These are phyloP conservation scores for Infundibulicybe gibba DNA, from an alignment of 768 basidiomycete species.

Conservation along the genomic window DNA sequence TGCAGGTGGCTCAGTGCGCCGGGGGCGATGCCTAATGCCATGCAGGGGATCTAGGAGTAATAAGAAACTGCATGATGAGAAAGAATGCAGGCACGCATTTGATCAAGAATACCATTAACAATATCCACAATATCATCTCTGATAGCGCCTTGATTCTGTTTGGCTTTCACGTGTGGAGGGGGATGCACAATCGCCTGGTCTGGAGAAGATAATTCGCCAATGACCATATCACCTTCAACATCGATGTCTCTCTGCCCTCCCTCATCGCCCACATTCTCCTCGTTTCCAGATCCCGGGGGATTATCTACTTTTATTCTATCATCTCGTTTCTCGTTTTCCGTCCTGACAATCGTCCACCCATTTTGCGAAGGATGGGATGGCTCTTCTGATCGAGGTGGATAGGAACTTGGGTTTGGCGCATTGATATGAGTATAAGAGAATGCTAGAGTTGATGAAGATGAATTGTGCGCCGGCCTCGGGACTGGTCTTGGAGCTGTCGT, in stretches of 20 bases:
- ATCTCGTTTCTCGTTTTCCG: slow-evolving; percentile 19
- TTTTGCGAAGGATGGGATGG: slow-evolving; percentile 39
- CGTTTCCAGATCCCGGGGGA: slow-evolving; percentile 6
- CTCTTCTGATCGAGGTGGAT: slow-evolving; percentile 53
- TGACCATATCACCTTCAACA: slow-evolving; percentile 71
- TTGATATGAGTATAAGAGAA: slow-evolving; percentile 81
- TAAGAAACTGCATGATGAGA: slow-evolving; percentile 21
- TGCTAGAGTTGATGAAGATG: slow-evolving; percentile 66
- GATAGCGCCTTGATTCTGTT: slow-evolving; percentile 44
- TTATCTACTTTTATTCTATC: slow-evolving; percentile 13
- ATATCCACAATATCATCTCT: slow-evolving; percentile 72
- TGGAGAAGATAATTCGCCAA: slow-evolving; percentile 53
- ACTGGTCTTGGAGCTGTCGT: slow-evolving; percentile 52
- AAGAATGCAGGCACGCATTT: slow-evolving; percentile 4
- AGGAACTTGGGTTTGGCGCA: slow-evolving; percentile 73
- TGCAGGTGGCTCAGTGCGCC: slow-evolving; percentile 32
- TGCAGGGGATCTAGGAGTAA: slow-evolving; percentile 52
- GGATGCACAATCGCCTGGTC: slow-evolving; percentile 21
- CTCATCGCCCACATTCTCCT: slow-evolving; percentile 18
- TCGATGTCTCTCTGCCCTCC: slow-evolving; percentile 50
- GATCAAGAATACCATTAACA: slow-evolving; percentile 57
- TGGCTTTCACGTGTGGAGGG: slow-evolving; percentile 32
- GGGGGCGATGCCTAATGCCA: slow-evolving; percentile 43
- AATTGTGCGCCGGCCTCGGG: slow-evolving; percentile 39
- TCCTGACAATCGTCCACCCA: slow-evolving; percentile 77